Conservation (phyloP, 1,284 basidiomycete genomes). For the Thelephora terrestris region DNA sequence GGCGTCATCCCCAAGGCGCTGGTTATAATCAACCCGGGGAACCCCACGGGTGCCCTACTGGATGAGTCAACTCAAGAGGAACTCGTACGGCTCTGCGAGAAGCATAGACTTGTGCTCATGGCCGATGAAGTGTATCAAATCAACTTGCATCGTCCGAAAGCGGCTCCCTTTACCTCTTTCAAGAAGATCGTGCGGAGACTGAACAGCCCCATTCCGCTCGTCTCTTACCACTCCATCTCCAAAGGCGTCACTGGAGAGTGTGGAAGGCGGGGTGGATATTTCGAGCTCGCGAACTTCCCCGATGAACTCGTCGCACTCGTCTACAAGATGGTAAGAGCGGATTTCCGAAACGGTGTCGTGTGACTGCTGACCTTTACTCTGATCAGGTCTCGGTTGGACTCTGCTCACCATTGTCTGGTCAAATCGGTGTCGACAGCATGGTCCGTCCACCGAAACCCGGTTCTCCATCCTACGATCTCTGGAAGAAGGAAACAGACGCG, state of each 20-base stretch:
- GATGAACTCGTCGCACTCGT: conserved; percentile 73
- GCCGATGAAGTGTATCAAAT: conserved; percentile 95
- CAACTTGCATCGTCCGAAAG: conserved; percentile 68
- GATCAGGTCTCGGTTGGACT: conserved; percentile 44
- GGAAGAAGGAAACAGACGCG: conserved; percentile 71
- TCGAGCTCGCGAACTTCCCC: conserved; percentile 77
- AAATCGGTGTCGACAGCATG: conserved; percentile 88
- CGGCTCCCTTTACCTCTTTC: conserved; percentile 82
- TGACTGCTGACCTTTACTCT: neutral
- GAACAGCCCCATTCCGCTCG: conserved; percentile 61
- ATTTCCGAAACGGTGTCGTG: neutral
- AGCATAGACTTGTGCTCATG: conserved; percentile 78
- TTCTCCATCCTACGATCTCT: conserved; percentile 66
- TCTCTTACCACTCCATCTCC: conserved; percentile 93
- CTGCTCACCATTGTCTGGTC: conserved; percentile 83
- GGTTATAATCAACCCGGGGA: conserved; percentile 94
- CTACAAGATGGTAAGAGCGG: conserved; percentile 79
- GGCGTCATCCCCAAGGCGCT: conserved; percentile 70
- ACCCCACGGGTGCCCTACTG: conserved; percentile 85
- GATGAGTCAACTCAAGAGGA: conserved; percentile 59
- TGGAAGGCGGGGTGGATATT: conserved; percentile 89
- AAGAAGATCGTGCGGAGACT: conserved; percentile 72
- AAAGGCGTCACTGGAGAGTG: conserved; percentile 94
- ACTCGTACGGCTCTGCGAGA: conserved; percentile 75
- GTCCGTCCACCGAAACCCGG: conserved; percentile 77